These are phyloP conservation scores for Lentinula novae-zelandiae DNA, from an alignment of 1,284 basidiomycete genomes.

Conservation along the genomic window DNA sequence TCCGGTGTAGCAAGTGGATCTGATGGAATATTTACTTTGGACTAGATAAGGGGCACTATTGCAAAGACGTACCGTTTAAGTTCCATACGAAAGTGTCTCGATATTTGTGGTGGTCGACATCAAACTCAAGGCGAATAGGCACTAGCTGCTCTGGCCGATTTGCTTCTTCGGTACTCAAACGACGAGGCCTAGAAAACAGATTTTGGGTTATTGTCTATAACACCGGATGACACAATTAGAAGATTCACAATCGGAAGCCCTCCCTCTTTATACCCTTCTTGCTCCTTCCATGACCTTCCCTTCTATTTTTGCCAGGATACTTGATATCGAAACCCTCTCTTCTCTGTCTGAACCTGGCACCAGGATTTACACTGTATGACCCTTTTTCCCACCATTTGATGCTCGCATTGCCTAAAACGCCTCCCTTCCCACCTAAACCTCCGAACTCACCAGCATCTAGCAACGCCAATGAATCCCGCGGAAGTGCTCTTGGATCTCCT, in stretches of 20 bases:
- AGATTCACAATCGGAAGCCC: constrained; percentile 65
- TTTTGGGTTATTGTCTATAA: constrained; percentile 12
- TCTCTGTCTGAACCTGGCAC: constrained; percentile 30
- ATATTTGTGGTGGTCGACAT: constrained; percentile 88
- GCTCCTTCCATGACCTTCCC: constrained; percentile 33
- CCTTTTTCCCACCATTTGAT: constrained; percentile 51
- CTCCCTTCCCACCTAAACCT: constrained; percentile 16
- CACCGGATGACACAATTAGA: constrained; percentile 15
- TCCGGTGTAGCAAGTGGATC: constrained; percentile 90
- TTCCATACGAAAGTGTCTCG: constrained; percentile 99
- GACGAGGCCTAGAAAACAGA: constrained; percentile 49
- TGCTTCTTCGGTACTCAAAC: constrained; percentile 53
- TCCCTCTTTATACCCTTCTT: constrained; percentile 61
- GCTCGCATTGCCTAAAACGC: constrained; percentile 25
- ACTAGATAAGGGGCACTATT: background rate
- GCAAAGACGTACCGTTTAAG: constrained; percentile 63
- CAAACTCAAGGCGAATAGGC: constrained; percentile 93
- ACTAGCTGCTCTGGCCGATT: constrained; percentile 77
- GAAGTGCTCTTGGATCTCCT: constrained; percentile 15
- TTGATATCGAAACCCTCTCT: constrained; percentile 62
- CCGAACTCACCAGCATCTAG: constrained; percentile 11
- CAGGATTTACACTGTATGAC: constrained; percentile 24
- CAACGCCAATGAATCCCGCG: background rate
- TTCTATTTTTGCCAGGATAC: constrained; percentile 57
- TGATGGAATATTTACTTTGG: constrained; percentile 24